Base-by-base conservation (phyloP, 441 rosid species). In the Manihot esculenta region DNA sequence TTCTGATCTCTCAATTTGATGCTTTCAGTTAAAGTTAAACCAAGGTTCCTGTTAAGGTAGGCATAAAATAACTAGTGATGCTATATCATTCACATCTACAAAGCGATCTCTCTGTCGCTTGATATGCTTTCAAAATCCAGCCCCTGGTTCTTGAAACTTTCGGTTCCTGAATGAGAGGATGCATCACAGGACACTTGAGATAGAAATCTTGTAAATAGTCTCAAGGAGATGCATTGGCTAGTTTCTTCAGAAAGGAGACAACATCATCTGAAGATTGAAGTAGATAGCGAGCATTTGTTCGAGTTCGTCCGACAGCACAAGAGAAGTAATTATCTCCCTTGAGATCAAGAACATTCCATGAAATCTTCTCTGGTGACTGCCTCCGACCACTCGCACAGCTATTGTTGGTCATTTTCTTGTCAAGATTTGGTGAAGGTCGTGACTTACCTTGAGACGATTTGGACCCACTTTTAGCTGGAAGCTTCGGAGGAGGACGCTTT, bases 271-370 rank as follows among this genome's bases (percentile, higher is more conserved):
- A 85, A 7, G 99, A 89, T 24, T 74, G 80, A 26, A 93, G 84
- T 45, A 78, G 68, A 72, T 90, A 96, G 8, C 98, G 87, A 66
- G 99, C 99, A 73, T 56, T 87, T 7, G 99, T 88, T 3, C 94
- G 92, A 18, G 81, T 83, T 72, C 99, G 84, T 17, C 97, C 97
- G 7, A 96, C 99, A 2, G 99, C 85, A 58, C 98, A 91, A 8
- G 99, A 96, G 87, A 96, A 96, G 83, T 96, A 96, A 72, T 96
- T 92, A 53, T 93, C 97, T 65, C 88, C 91, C 80, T 91, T 96
- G 74, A 96, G 98, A 84, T 96, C 99, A 54, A 96, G 99, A 78
- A 96, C 98, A 45, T 87, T 93, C 96, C 97, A 91, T 15, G 99
- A 89, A 44, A 80, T 88, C 79, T 88, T 93, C 59, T 89, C 97